Evolutionary conservation across 2,329 filamentous ascomycete genomes (phyloP).

Genomic region (Cytospora chrysosperma): DNA sequence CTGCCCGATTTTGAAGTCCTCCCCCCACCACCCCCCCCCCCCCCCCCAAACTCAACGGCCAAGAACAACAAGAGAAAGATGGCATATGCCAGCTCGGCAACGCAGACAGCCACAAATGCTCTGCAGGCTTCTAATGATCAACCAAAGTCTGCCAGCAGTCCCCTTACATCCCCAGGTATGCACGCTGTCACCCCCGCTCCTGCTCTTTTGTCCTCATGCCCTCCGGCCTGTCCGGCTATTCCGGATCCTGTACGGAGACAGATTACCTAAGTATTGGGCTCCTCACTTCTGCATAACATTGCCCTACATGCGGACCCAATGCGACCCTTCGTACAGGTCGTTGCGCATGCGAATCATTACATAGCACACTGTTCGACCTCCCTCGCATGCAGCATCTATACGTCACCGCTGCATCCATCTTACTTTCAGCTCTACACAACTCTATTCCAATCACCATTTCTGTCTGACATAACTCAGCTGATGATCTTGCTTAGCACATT

Average conservation of each 20-base stretch:
- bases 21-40: too few species aligned
- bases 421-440: neutral
- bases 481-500: constrained; percentile 27
- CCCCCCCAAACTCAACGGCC: neutral
- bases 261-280: neutral
- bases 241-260: neutral
- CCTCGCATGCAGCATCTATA: neutral
- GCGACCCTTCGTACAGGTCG: neutral
- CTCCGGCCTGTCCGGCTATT: neutral
- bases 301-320: neutral
- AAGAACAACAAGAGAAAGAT: too few species aligned
- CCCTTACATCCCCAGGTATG: constrained; percentile 23
- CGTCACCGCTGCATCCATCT: neutral
- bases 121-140: constrained; percentile 10
- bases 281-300: neutral
- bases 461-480: neutral
- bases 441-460: too few species aligned
- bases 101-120: constrained; percentile 22
- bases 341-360: neutral
- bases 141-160: neutral
- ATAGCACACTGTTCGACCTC: neutral
- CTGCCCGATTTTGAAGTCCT: neutral
- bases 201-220: too few species aligned
- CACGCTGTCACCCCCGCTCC: neutral
- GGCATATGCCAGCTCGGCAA: constrained; percentile 21